Evolutionary conservation across 257 asterid genomes (phyloP).

Genomic region (Paulownia fortunei): DNA sequence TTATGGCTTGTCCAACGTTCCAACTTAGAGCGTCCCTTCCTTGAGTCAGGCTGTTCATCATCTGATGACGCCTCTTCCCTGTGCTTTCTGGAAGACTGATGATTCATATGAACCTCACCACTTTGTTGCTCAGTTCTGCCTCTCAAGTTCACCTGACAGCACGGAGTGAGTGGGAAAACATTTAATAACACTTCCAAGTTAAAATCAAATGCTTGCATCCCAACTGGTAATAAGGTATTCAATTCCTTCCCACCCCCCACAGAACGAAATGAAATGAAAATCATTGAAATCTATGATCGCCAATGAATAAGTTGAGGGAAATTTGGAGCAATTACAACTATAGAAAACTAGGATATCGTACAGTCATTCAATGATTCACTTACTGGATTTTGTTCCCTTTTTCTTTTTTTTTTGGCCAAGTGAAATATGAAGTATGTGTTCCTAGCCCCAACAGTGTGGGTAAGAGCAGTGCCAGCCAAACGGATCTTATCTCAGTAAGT

Average conservation of each 20-base stretch:
- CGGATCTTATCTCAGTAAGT: background rate
- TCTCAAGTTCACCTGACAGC: slow-evolving; percentile 54
- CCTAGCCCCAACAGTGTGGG: background rate
- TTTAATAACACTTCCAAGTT: background rate
- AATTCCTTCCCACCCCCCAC: background rate
- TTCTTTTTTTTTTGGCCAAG: background rate
- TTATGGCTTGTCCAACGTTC: slow-evolving; percentile 80
- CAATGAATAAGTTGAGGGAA: background rate
- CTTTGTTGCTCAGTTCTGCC: slow-evolving; percentile 47
- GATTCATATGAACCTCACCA: slow-evolving; percentile 41
- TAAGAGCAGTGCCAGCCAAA: background rate
- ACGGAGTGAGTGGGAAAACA: slow-evolving; percentile 11
- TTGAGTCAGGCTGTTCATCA: slow-evolving; percentile 63
- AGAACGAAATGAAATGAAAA: background rate
- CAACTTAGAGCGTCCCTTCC: slow-evolving; percentile 77
- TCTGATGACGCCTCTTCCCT: slow-evolving; percentile 67
- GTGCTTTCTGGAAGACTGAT: slow-evolving; percentile 49
- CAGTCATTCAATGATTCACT: background rate
- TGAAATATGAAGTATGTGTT: background rate
- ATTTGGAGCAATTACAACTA: background rate
- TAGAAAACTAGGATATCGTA: background rate
- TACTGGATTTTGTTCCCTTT: background rate
- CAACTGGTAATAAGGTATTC: background rate
- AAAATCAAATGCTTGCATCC: background rate
- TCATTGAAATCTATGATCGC: background rate